phyloP scores from a whole-genome alignment of 176 grass and related monocot species.

The Aegilops sharonensis region DNA sequence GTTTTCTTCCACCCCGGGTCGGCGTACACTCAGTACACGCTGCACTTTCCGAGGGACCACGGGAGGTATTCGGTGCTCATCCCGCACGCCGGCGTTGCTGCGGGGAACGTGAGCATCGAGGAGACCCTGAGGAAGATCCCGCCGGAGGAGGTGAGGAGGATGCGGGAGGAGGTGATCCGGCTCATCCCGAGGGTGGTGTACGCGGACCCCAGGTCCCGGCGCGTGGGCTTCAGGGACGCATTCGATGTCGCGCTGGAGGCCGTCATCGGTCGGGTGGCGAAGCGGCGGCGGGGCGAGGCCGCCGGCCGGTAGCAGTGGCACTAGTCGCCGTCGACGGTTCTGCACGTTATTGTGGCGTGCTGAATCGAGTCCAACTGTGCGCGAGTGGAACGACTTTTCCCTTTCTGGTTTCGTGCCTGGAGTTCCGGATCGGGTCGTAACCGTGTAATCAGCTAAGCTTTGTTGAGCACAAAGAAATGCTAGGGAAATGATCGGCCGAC shows the following conservation, averaged over 20 bases:
- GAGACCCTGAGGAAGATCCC: constrained; percentile 47
- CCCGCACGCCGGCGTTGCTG: constrained; percentile 25
- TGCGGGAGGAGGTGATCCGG: constrained; percentile 62
- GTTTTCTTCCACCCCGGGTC: constrained; percentile 68
- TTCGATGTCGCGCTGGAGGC: constrained; percentile 56
- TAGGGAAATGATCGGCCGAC: no score
- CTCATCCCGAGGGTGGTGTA: constrained; percentile 66
- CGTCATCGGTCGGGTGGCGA: constrained; percentile 36
- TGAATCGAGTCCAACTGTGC: background rate
- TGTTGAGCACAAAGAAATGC: background rate
- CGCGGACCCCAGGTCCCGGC: constrained; percentile 45
- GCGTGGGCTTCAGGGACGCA: constrained; percentile 46
- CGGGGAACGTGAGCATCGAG: constrained; percentile 52
- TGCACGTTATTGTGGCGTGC: background rate
- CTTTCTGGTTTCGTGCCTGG: background rate
- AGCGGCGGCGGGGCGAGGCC: constrained; percentile 13
- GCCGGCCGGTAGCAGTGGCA: background rate
- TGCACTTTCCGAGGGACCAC: constrained; percentile 48
- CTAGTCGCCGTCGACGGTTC: background rate
- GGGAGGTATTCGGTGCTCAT: constrained; percentile 53
- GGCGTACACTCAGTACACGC: constrained; percentile 61
- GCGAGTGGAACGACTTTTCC: background rate
- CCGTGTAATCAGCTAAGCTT: background rate
- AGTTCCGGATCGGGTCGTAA: constrained; percentile 11
- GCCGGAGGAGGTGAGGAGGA: constrained; percentile 30